phyloP scores from a whole-genome alignment of 1,284 basidiomycete genomes.

The Tilletia caries region DNA sequence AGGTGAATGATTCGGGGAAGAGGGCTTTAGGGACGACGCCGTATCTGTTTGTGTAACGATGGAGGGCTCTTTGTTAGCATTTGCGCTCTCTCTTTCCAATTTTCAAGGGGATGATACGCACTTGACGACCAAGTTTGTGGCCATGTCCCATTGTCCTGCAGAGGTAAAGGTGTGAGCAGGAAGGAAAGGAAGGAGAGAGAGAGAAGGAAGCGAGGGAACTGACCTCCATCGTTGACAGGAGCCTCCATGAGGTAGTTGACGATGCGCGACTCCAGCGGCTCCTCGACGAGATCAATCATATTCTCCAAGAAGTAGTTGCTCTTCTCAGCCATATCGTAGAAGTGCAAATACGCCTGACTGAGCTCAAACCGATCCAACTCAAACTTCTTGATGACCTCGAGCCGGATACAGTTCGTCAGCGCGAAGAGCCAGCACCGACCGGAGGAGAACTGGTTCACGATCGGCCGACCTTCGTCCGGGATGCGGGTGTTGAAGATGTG shows the following conservation, averaged over 20 bases:
- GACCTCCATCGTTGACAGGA: conserved; percentile 85
- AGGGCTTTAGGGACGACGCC: conserved; percentile 60
- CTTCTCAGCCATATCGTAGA: conserved; percentile 94
- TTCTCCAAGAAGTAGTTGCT: conserved; percentile 89
- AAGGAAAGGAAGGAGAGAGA: neutral
- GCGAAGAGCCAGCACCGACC: conserved; percentile 40
- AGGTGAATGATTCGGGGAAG: conserved; percentile 83
- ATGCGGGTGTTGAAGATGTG: conserved; percentile 82
- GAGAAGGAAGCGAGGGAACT: conserved; percentile 56
- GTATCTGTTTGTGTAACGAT: conserved; percentile 24
- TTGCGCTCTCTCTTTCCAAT: neutral
- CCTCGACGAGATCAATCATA: conserved; percentile 75
- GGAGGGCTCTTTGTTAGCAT: neutral
- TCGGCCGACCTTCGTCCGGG: conserved; percentile 67
- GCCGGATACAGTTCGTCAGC: conserved; percentile 70
- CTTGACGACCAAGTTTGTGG: conserved; percentile 65
- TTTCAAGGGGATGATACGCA: too few relatives aligned
- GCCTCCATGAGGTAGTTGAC: conserved; percentile 71
- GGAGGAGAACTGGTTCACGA: conserved; percentile 76
- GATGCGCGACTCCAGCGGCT: conserved; percentile 76
- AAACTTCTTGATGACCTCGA: conserved; percentile 78
- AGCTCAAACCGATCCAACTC: conserved; percentile 82
- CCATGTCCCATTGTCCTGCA: conserved; percentile 67
- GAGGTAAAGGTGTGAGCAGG: neutral
- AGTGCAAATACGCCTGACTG: conserved; percentile 64